Evolutionary conservation across 352 stramenopile genomes (phyloP), one percentile per base, ranked within the genome.

Genomic region (Thalassiosira livingstoniorum): DNA sequence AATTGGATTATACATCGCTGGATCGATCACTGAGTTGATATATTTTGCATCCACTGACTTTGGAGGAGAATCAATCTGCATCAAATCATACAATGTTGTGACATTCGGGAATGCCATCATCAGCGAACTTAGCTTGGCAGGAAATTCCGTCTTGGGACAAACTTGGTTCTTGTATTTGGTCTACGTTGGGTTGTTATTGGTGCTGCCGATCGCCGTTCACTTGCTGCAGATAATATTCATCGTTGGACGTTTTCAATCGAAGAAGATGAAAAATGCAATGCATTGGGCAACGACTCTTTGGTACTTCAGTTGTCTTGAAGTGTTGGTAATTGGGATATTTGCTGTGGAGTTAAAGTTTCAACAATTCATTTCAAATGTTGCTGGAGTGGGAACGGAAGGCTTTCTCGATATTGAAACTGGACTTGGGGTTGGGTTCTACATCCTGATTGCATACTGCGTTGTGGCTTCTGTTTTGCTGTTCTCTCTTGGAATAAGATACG

Each of bases 281-380:
- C 39, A 85, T 18, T 75, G 69, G 69, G 64, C 64, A 21, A 55
- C 54, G 21, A 51, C 69, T 1, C 78, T 88, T 53, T 88, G 78
- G 78, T 80, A 29, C n/a, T 88, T 88, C 72, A 62, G 78, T 2
- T 80, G 67, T 57, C 61, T 88, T 18, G 82, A 88, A 62, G 68
- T 86, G 13, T 64, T 79, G 35, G 43, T 88, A 7, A 77, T 88
- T 64, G 77, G 78, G 15, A 47, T 86, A 58, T 83, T 84, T 72
- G 69, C 73, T 34, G 58, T 88, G 4, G 71, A 86, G 27, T 83
- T 73, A 45, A 82, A 80, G 51, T 87, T 83, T 74, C 57, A 60
- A 29, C 43, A 82, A 4, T 43, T 87, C 0, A 66, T 87, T 7
- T 70, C 51, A 34, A 74, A 70, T 27, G 51, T 88, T 29, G 82